Base-by-base conservation (phyloP, 2,329 filamentous ascomycete species). In the Verticillium nonalfalfae region DNA sequence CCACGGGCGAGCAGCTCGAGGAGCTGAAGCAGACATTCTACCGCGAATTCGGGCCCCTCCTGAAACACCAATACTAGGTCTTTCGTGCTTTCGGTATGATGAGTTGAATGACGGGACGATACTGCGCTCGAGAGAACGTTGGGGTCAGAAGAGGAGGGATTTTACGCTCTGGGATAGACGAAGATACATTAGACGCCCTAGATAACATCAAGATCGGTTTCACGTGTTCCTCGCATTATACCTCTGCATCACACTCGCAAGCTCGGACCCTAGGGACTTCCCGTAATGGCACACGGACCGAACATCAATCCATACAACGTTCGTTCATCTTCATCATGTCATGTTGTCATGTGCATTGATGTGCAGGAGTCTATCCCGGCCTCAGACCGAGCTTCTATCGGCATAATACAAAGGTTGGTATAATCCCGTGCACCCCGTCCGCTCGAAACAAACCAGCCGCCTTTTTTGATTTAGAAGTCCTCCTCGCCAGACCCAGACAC, bases 401-500 rank as follows among this genome's bases (percentile, higher is more conserved):
- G 63, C 63, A 64, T 64, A 62, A 60, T 64, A 64, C 62, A 64
- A 59, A 64, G 63, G 59, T 64, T 64, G 63, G 63, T 64, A 64
- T 64, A 61, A 62, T 64, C 63, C 35, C 61, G 61, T 59, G 61
- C 61, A 64, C 61, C 63, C 45, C 45, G 45, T 14, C 54, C 33
- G 26, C 54, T 56, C 10, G 18, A 35, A 52, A 52, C 26, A 31
- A 26, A 26, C 26, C 55, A n/a, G 14, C 55, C 35, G n/a, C 15
- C 26, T 60, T 73, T 76, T 31, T 31, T 31, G 26, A 31, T 31
- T 31, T 90, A 97, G 77, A 89, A 97, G 69, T 97, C 93, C 67
- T 94, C 86, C 65, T 96, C 91, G 68, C 93, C 93, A 66, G 86
- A 87, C 61, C 93, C 93, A 62, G 92, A 87, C 70, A 97, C 88